Conservation (phyloP, 352 stramenopile species). For the Nannochloropsis limnetica region DNA sequence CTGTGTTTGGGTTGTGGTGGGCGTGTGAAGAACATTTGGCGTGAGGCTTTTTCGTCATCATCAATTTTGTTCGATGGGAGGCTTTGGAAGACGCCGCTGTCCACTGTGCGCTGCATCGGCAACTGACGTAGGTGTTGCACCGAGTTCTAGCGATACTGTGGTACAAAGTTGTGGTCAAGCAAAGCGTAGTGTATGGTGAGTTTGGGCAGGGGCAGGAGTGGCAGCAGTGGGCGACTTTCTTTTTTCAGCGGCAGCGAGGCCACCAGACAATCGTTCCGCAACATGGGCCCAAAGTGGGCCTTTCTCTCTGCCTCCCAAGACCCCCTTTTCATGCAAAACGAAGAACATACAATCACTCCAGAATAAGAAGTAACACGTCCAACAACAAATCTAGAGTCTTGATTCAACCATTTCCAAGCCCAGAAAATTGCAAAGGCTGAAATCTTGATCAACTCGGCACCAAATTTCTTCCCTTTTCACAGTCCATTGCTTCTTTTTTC, state of each 20-base stretch:
- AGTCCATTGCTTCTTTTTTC: background rate
- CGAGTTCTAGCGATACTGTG: background rate
- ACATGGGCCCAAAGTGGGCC: too few relatives aligned
- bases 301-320: too few relatives aligned
- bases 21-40: background rate
- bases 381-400: background rate
- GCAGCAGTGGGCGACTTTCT: background rate
- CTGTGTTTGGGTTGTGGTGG: background rate
- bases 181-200: background rate
- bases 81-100: background rate
- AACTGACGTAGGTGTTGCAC: background rate
- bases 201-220: background rate
- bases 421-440: background rate
- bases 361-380: too few relatives aligned
- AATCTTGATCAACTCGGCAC: background rate
- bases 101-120: background rate
- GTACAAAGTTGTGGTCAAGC: background rate
- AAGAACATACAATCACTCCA: too few relatives aligned
- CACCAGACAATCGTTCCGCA: too few relatives aligned
- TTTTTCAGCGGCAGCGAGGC: background rate
- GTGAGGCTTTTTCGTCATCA: too few relatives aligned
- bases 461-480: background rate
- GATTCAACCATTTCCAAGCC: background rate
- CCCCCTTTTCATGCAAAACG: background rate
- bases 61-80: background rate